phyloP scores from a whole-genome alignment of 805 yeast genomes.

The baker's yeast (Saccharomyces cerevisiae) region DNA sequence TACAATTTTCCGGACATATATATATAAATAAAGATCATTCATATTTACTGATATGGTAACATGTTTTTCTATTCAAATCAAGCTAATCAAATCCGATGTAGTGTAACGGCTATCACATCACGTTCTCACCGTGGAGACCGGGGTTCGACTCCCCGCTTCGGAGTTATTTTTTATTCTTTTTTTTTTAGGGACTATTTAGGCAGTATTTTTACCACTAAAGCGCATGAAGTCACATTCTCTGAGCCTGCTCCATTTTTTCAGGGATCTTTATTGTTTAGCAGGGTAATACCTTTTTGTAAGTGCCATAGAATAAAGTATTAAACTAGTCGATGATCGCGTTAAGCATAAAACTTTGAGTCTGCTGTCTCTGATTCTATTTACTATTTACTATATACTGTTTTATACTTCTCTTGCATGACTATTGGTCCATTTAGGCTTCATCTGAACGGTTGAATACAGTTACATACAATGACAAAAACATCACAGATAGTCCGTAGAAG shows the following conservation, averaged over 20 bases:
- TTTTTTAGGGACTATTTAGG: too few species aligned
- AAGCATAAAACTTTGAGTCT: neutral
- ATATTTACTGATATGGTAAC: too few species aligned
- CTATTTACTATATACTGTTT: neutral
- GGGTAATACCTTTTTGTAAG: too few species aligned
- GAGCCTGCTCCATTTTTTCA: too few species aligned
- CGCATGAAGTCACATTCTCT: too few species aligned
- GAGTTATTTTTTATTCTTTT: conserved; percentile 1
- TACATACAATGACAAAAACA: conserved; percentile 53
- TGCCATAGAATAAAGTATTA: too few species aligned
- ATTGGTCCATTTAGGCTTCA: neutral
- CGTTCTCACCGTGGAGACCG: conserved; percentile 23
- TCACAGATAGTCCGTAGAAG: conserved; percentile 63
- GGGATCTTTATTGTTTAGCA: too few species aligned
- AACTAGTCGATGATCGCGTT: neutral
- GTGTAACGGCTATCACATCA: conserved; percentile 23
- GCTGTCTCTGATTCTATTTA: neutral
- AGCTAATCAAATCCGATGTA: conserved; percentile 12
- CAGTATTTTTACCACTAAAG: too few species aligned
- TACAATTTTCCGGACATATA: too few species aligned
- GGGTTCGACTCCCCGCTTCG: conserved; percentile 23
- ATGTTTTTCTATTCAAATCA: neutral
- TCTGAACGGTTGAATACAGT: conserved; percentile 20
- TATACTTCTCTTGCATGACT: neutral
- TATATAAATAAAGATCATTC: too few species aligned